Evolutionary conservation across 169 alveolate genomes (phyloP).

Genomic region (Cyclospora cayetanensis): DNA sequence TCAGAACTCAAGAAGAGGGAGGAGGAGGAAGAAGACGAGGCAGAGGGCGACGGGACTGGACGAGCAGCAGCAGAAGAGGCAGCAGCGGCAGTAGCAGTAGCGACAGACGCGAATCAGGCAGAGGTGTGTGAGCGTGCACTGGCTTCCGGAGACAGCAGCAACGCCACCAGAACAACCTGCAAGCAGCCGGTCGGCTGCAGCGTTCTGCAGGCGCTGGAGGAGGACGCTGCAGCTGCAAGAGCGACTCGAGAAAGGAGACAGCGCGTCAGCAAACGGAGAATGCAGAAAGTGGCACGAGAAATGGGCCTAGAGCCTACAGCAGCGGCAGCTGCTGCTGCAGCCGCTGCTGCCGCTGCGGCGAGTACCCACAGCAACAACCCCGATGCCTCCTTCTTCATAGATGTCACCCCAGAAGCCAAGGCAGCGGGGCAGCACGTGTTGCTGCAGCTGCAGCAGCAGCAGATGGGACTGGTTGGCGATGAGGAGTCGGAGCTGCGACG

Average conservation of each 20-base stretch:
- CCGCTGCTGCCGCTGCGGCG: not conserved
- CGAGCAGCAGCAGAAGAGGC: not conserved
- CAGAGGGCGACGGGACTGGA: not conserved
- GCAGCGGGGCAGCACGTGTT: not conserved
- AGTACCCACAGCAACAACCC: not conserved
- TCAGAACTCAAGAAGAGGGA: too few relatives aligned
- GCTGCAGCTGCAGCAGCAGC: conserved; percentile 13
- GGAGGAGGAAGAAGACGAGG: not conserved
- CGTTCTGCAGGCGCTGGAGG: not conserved
- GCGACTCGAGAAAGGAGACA: not conserved
- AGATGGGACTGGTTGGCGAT: not conserved
- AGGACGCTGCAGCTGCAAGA: not conserved
- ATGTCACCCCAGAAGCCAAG: not conserved
- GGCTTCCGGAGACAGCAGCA: not conserved
- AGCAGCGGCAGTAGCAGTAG: not conserved
- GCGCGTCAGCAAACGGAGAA: conserved; percentile 36
- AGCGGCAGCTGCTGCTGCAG: not conserved
- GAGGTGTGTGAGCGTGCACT: not conserved
- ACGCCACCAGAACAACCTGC: not conserved
- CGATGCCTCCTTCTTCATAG: not conserved
- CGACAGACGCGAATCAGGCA: not conserved
- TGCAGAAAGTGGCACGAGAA: not conserved
- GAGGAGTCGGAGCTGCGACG: conserved; percentile 33
- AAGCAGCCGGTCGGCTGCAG: not conserved
- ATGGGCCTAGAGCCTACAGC: not conserved